phyloP scores from a whole-genome alignment of 768 basidiomycete species.

The Suillus hirtellus region DNA sequence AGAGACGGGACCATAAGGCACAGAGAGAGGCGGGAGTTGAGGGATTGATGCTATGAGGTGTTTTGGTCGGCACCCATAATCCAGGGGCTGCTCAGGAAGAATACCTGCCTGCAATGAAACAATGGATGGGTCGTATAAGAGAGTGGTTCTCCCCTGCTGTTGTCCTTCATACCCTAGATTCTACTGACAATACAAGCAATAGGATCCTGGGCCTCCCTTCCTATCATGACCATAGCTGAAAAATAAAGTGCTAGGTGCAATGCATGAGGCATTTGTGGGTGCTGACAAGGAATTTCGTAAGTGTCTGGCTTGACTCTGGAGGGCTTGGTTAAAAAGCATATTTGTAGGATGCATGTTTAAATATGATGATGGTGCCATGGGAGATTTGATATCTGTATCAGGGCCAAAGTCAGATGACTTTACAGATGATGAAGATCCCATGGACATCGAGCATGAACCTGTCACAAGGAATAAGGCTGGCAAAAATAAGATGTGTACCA shows the following conservation, averaged over 20 bases:
- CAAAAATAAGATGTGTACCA: not conserved
- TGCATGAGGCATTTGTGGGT: not conserved
- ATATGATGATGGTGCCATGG: not conserved
- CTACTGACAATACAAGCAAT: not conserved
- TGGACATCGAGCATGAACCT: not conserved
- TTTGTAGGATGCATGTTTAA: not conserved
- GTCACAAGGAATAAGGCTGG: not conserved
- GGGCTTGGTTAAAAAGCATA: not conserved
- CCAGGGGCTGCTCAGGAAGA: not conserved
- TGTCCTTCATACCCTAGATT: conserved; percentile 12
- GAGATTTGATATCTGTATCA: not conserved
- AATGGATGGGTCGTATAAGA: conserved; percentile 10
- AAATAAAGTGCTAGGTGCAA: conserved; percentile 1
- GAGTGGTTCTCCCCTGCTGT: conserved; percentile 9
- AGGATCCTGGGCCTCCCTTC: conserved; percentile 8
- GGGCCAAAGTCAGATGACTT: not conserved
- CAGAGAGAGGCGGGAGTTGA: too few species aligned
- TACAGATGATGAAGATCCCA: not conserved
- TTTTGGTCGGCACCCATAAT: too few species aligned
- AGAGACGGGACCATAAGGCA: not conserved
- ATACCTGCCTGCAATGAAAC: not conserved
- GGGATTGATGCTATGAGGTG: too few species aligned
- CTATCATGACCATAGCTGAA: conserved; percentile 12
- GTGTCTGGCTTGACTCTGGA: not conserved
- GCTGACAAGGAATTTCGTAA: not conserved